These are phyloP conservation scores for Cercospora canescens DNA, from an alignment of 2,329 filamentous ascomycete genomes.

Conservation along the genomic window DNA sequence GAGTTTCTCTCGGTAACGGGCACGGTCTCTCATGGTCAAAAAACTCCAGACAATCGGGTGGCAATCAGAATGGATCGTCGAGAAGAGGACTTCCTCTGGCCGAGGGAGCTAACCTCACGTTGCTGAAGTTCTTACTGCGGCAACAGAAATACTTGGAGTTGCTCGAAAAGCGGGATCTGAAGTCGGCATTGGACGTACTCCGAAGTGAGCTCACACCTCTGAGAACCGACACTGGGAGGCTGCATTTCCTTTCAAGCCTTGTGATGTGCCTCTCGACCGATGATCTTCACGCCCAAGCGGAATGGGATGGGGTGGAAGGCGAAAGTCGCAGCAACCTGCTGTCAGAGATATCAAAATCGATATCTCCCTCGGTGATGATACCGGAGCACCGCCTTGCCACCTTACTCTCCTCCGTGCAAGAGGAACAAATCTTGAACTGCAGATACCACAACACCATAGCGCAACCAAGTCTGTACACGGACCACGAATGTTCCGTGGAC, in stretches of 20 bases:
- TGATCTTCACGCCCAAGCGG: conserved; percentile 72
- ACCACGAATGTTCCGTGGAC: conserved; percentile 78
- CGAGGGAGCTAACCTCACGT: conserved; percentile 70
- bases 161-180: conserved; percentile 73
- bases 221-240: conserved; percentile 71
- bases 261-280: conserved; percentile 84
- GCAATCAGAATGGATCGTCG: conserved; percentile 30
- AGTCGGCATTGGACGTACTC: conserved; percentile 76
- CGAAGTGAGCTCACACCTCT: conserved; percentile 85
- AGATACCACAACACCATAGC: conserved; percentile 81
- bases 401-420: conserved; percentile 80
- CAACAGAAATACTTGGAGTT: conserved; percentile 95
- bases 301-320: conserved; percentile 81
- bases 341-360: conserved; percentile 81
- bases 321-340: conserved; percentile 73
- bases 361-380: conserved; percentile 96
- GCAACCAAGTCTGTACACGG: conserved; percentile 82
- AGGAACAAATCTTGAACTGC: conserved; percentile 78
- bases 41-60: conserved; percentile 25
- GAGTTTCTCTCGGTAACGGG: conserved; percentile 38
- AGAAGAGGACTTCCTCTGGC: conserved; percentile 67
- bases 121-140: conserved; percentile 84
- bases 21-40: conserved; percentile 26
- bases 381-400: conserved; percentile 84
- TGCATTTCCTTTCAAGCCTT: conserved; percentile 75